Conservation (phyloP, 2,329 filamentous ascomycete species). For the Botrytis byssoidea region DNA sequence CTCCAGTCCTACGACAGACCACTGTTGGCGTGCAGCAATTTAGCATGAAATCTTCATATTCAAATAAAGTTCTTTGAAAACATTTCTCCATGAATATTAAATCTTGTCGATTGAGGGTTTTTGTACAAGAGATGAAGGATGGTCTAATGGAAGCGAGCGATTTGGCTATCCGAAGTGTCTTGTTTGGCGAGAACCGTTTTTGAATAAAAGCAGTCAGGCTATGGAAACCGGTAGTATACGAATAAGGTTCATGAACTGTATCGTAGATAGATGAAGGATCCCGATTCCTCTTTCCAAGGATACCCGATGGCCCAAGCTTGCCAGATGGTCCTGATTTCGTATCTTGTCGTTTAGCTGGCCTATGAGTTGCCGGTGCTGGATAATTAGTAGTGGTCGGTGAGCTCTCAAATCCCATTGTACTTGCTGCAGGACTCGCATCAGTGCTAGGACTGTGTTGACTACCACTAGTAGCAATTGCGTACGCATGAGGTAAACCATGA, state of each 20-base stretch:
- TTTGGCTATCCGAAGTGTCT: conserved; percentile 80
- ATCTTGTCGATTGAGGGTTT: conserved; percentile 83
- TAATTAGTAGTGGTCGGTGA: conserved; percentile 47
- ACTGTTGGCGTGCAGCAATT: conserved; percentile 87
- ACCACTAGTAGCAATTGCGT: conserved; percentile 60
- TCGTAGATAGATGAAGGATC: conserved; percentile 88
- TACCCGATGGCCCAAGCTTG: conserved; percentile 36
- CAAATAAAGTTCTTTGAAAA: conserved; percentile 87
- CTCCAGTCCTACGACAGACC: conserved; percentile 86
- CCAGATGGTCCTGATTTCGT: conserved; percentile 27
- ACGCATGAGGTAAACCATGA: conserved; percentile 63
- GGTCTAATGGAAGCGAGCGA: conserved; percentile 86
- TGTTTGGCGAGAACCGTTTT: conserved; percentile 72
- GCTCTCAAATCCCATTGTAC: conserved; percentile 53
- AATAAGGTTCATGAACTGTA: conserved; percentile 85
- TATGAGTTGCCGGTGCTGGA: conserved; percentile 25
- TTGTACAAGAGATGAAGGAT: conserved; percentile 88
- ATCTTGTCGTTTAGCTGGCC: conserved; percentile 36
- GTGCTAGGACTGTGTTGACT: conserved; percentile 64
- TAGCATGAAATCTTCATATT: conserved; percentile 90
- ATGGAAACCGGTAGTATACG: conserved; percentile 88
- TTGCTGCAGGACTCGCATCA: conserved; percentile 59
- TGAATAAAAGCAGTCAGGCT: conserved; percentile 78
- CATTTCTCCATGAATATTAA: conserved; percentile 97
- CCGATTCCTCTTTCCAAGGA: conserved; percentile 52